Evolutionary conservation across 73 alveolate species (phyloP).

Genomic region (Paramecium sexaurelia): DNA sequence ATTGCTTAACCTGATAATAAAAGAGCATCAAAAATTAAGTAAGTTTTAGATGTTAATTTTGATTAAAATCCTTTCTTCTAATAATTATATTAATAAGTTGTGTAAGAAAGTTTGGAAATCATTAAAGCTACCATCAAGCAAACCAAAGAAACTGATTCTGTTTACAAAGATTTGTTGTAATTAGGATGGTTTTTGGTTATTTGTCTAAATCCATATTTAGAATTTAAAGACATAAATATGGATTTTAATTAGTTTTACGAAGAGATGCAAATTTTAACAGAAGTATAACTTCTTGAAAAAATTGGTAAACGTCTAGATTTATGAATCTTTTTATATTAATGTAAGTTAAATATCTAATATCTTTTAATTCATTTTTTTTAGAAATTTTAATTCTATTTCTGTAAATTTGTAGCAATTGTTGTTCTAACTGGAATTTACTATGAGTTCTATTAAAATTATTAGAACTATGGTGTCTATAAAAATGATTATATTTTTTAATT

Average conservation of each 20-base stretch:
- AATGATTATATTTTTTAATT: too few species aligned
- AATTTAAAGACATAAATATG: conserved; percentile 35
- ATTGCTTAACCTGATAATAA: conserved; percentile 24
- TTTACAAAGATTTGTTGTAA: conserved; percentile 25
- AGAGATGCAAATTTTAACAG: conserved; percentile 11
- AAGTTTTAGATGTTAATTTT: conserved; percentile 40
- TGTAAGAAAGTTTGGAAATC: conserved; percentile 1
- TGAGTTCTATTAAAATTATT: too few species aligned
- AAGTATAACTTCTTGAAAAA: not conserved
- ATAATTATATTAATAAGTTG: conserved; percentile 19
- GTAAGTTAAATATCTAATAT: not conserved
- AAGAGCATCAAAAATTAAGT: conserved; percentile 30
- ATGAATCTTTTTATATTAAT: not conserved
- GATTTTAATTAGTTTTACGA: conserved; percentile 36
- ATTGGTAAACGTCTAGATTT: conserved; percentile 23
- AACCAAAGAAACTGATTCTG: not conserved
- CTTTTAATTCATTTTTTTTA: not conserved
- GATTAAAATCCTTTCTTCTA: conserved; percentile 4
- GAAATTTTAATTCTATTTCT: not conserved
- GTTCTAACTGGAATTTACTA: too few species aligned
- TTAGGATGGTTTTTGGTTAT: conserved; percentile 43
- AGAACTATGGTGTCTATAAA: too few species aligned
- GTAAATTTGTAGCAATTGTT: too few species aligned
- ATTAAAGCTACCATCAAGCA: not conserved
- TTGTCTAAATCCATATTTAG: conserved; percentile 47